A percentile compares a stretch with the other conserved stretches of the same genome.
Evolutionary conservation across 2,329 filamentous ascomycete species (phyloP).

Genomic region (Fusarium liriodendri): DNA sequence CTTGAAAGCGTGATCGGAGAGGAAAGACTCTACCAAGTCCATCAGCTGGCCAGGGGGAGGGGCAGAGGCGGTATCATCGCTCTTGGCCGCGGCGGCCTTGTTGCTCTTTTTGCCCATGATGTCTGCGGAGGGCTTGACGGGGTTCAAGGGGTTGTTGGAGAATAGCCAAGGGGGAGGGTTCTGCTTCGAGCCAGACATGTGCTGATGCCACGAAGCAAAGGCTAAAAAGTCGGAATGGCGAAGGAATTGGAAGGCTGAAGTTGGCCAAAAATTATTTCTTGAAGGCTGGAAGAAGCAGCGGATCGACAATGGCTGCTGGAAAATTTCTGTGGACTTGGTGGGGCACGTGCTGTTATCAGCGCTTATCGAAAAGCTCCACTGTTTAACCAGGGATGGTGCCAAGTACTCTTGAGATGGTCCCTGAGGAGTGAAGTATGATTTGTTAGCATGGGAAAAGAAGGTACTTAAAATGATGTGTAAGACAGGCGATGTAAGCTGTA

Average conservation of each 20-base stretch:
- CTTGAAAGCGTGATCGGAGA: conserved; percentile 73
- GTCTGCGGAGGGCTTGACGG: conserved; percentile 26
- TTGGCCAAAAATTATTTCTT: conserved; percentile 26
- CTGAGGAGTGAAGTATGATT: neutral
- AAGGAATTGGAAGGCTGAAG: conserved; percentile 7
- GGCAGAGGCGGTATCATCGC: conserved; percentile 32
- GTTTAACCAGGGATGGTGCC: neutral
- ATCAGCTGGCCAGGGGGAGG: conserved; percentile 70
- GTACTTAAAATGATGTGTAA: neutral
- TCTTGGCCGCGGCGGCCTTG: conserved; percentile 33
- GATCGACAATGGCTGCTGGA: conserved; percentile 26
- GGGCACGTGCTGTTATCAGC: conserved; percentile 35
- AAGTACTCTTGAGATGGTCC: neutral
- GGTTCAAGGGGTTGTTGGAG: conserved; percentile 52
- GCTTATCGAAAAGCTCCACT: conserved; percentile 25
- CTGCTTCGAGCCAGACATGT: conserved; percentile 49
- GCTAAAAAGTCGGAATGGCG: conserved; percentile 7
- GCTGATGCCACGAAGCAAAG: conserved; percentile 16
- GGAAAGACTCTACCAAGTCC: conserved; percentile 74
- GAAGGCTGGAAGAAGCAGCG: conserved; percentile 2
- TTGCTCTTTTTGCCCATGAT: conserved; percentile 51
- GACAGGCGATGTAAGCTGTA: neutral
- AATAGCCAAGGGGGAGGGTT: conserved; percentile 57
- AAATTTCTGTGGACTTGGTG: conserved; percentile 44
- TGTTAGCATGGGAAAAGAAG: neutral